Base-by-base conservation (phyloP, 2,329 filamentous ascomycete species). In the Paracorniculantispora psalliotae region DNA sequence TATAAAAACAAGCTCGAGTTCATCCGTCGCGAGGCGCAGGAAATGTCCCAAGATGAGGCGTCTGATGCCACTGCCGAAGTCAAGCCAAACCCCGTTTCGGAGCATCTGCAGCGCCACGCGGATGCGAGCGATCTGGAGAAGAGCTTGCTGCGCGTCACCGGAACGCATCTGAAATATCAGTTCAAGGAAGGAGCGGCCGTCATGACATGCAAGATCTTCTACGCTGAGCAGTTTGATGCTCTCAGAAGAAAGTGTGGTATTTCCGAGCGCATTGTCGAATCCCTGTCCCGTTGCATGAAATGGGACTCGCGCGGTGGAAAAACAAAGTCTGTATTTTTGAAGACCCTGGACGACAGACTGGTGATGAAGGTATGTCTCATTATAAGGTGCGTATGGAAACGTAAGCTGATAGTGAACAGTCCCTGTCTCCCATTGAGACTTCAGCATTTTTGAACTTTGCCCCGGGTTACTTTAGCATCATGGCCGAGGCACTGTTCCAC, bases 241-340 rank as follows among this genome's bases (percentile, higher is more conserved):
- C 81, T 99, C 41, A 86, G 94, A 59, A 85, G 90, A 59, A 97
- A 96, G 73, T 97, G 93, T 64, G 93, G 93, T 17, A 89, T 97
- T 9, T 87, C 91, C 1, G 92, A 97, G 69, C 89, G 94, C 37
- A 96, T 99, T 64, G 87, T 97, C 26, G 94, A 99, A 71, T 97
- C 92, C 1, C 79, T 99, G 23, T 97, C 94, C 8, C 86, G 94
- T 21, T 99, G 96, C 74, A 82, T 96, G 21, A 97, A 97, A 72
- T 99, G 93, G 90, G 94, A 99, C 74, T 96, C 91, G 3, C 96
- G 96, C 70, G 96, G 94, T 25, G 94, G 94, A 64, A 99, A 99
- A 75, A 97, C 93, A 2, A 97, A 97, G 70, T 97, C 92, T 0
- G 87, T 99, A 4, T 99, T 99, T 72, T 77, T 99, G 63, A 99